Percentiles rank a stretch among this genome's conserved stretches.
Conservation (phyloP, 148 eudicot species). For the Persicaria maculosa region DNA sequence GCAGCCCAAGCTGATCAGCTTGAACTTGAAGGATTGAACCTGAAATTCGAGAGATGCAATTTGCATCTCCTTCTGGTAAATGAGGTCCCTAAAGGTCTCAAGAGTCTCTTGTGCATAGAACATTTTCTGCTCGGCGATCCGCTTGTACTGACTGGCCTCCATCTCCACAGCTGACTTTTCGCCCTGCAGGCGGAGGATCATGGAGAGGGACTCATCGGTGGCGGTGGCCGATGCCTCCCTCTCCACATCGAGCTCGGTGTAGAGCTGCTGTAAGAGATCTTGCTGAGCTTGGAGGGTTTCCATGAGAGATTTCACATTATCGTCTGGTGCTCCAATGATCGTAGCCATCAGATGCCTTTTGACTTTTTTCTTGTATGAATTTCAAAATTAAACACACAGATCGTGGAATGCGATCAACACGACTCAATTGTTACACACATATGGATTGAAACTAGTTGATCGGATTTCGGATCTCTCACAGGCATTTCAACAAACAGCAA, state of each 20-base stretch:
- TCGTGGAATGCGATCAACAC: neutral
- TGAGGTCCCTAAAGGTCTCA: slow-evolving; percentile 55
- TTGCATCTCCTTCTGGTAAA: slow-evolving; percentile 90
- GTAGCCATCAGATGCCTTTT: slow-evolving; percentile 23
- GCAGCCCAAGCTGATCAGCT: slow-evolving; percentile 62
- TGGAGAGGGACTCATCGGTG: slow-evolving; percentile 81
- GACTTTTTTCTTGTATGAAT: neutral
- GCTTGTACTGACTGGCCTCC: slow-evolving; percentile 88
- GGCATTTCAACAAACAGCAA: neutral
- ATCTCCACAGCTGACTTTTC: slow-evolving; percentile 82
- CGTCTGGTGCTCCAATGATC: slow-evolving; percentile 22
- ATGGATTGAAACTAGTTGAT: neutral
- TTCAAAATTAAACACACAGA: neutral
- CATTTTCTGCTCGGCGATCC: slow-evolving; percentile 89
- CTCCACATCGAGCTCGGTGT: slow-evolving; percentile 76
- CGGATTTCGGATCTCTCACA: neutral
- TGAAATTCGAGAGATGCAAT: slow-evolving; percentile 72
- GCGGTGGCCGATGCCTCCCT: slow-evolving; percentile 79
- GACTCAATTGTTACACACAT: neutral
- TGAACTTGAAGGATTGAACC: slow-evolving; percentile 70
- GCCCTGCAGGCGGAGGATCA: slow-evolving; percentile 81
- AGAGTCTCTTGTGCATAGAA: slow-evolving; percentile 71
- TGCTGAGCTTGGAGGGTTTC: slow-evolving; percentile 72
- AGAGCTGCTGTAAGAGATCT: slow-evolving; percentile 73
- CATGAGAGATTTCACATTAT: slow-evolving; percentile 31